These are phyloP conservation scores for Rhododendron ovatum DNA, from an alignment of 148 eudicot species.

Conservation along the genomic window DNA sequence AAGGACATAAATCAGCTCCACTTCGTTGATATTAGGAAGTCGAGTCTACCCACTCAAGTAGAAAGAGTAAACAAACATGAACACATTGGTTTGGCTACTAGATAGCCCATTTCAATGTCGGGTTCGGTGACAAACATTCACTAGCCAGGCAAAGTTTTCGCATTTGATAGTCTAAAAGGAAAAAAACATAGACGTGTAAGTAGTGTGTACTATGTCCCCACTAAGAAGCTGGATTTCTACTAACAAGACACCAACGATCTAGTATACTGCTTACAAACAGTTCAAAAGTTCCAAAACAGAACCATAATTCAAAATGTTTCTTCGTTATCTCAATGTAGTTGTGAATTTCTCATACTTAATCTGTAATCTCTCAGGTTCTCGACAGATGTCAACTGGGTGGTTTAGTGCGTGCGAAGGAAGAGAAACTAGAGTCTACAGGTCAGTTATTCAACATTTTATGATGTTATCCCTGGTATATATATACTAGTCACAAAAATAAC, in stretches of 20 bases:
- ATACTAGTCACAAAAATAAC: conserved; percentile 11
- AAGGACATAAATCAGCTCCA: not conserved
- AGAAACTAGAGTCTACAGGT: conserved; percentile 75
- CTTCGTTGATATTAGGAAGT: not conserved
- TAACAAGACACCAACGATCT: not conserved
- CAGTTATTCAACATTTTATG: not conserved
- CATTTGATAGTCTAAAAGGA: not conserved
- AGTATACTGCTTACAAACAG: not conserved
- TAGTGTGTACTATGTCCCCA: not conserved
- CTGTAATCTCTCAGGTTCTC: conserved; percentile 48
- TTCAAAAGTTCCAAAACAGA: not conserved
- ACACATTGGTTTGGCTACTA: not conserved
- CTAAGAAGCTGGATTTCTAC: not conserved
- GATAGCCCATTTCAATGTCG: not conserved
- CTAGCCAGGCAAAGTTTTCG: not conserved
- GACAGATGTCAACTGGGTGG: conserved; percentile 92
- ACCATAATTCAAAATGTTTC: not conserved
- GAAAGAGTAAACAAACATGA: not conserved
- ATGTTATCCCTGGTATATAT: not conserved
- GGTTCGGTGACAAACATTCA: not conserved
- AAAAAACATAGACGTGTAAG: not conserved
- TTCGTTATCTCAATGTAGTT: not conserved
- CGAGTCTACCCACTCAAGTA: not conserved
- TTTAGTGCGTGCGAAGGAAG: conserved; percentile 67
- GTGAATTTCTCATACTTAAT: not conserved